Conservation (phyloP, 2,329 filamentous ascomycete species). For the Chrysoporthe cubensis region DNA sequence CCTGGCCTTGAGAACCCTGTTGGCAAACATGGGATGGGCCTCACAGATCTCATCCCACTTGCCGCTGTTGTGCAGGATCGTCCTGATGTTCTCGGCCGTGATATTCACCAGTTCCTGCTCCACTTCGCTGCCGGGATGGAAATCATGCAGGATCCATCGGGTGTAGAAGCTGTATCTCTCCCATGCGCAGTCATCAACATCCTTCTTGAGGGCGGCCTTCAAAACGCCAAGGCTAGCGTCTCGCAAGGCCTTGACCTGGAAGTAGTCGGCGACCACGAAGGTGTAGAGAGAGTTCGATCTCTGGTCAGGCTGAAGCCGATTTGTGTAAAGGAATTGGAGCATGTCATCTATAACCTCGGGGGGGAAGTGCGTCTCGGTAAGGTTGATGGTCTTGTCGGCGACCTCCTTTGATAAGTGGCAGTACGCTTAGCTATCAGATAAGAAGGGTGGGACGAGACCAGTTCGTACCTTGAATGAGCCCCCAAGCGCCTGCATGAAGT, state of each 20-base stretch:
- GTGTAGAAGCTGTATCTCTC: not conserved
- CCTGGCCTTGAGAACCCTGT: not conserved
- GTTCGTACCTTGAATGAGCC: conserved; percentile 3
- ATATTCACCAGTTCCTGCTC: conserved; percentile 2
- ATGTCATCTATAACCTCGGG: conserved; percentile 1
- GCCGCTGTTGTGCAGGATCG: not conserved
- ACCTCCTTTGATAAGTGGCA: not conserved
- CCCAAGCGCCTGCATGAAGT: conserved; percentile 9
- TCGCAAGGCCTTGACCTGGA: not conserved
- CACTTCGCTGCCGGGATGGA: not conserved
- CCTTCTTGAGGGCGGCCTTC: not conserved
- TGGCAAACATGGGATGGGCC: not conserved
- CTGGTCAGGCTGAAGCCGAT: not conserved
- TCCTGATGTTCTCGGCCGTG: not conserved
- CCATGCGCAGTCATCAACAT: not conserved
- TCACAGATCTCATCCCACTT: conserved; percentile 9
- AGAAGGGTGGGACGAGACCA: too few relatives aligned
- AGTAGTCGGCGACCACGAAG: conserved; percentile 16
- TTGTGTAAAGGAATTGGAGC: conserved; percentile 12
- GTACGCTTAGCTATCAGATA: too few relatives aligned
- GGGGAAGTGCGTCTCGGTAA: not conserved
- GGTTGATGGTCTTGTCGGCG: conserved; percentile 13
- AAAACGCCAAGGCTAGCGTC: not conserved
- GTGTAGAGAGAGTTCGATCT: not conserved
- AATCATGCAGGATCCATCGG: not conserved